These are phyloP conservation scores for Rosa rugosa DNA, from an alignment of 306 rosid genomes.

Conservation along the genomic window DNA sequence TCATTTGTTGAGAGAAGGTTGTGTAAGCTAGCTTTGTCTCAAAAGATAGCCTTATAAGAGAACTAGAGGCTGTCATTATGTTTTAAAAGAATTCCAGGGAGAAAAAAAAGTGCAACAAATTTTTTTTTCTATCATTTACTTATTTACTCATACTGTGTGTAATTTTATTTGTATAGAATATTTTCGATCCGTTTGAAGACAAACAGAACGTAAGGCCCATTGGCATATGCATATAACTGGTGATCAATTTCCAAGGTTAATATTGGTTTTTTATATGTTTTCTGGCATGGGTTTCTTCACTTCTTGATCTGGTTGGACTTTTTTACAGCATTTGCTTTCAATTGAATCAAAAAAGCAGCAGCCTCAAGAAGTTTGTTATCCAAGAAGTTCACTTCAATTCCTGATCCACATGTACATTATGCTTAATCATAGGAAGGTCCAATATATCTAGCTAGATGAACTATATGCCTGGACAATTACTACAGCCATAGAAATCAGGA, in stretches of 20 bases:
- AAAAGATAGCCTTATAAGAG: neutral
- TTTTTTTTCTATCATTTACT: neutral
- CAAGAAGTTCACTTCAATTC: slow-evolving; percentile 2
- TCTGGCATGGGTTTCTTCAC: neutral
- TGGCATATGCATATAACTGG: neutral
- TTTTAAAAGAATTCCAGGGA: slow-evolving; percentile 3
- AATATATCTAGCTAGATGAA: too few relatives aligned
- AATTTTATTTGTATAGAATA: neutral
- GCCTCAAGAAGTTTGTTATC: neutral
- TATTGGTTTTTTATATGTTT: neutral
- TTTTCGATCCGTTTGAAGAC: neutral
- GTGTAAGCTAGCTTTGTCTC: neutral
- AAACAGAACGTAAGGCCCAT: too few relatives aligned
- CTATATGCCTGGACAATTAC: too few relatives aligned
- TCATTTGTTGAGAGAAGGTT: neutral
- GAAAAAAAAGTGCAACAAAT: neutral
- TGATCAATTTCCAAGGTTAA: neutral
- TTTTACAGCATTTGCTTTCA: slow-evolving; percentile 2
- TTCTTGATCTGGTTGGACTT: neutral
- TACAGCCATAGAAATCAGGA: neutral
- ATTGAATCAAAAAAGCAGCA: neutral
- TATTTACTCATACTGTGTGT: neutral
- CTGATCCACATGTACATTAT: neutral
- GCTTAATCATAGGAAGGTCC: neutral
- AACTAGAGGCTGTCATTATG: neutral